These are phyloP conservation scores for Arthromyces matolae DNA, from an alignment of 768 basidiomycete species.

Conservation along the genomic window DNA sequence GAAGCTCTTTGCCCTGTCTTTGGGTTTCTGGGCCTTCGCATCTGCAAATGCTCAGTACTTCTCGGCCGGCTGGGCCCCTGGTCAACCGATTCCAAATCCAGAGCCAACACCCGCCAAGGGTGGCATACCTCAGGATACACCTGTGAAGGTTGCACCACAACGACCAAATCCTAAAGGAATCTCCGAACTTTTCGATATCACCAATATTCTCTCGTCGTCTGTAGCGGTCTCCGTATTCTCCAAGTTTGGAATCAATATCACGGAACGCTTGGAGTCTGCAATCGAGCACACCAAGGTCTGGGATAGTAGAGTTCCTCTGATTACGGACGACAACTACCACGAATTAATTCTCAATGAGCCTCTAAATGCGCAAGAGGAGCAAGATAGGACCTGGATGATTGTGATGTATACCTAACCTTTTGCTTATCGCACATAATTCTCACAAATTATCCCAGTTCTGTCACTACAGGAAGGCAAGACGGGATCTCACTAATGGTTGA, in stretches of 20 bases:
- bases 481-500: slow-evolving; percentile 70
- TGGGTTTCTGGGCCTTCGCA: slow-evolving; percentile 34
- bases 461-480: slow-evolving; percentile 54
- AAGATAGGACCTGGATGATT: slow-evolving; percentile 71
- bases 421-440: slow-evolving; percentile 1
- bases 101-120: slow-evolving; percentile 18
- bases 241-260: slow-evolving; percentile 68
- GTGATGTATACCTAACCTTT: slow-evolving; percentile 66
- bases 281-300: slow-evolving; percentile 39
- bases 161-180: slow-evolving; percentile 16
- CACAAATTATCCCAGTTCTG: slow-evolving; percentile 39
- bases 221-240: slow-evolving; percentile 54
- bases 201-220: slow-evolving; percentile 44
- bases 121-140: slow-evolving; percentile 18
- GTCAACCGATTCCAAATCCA: slow-evolving; percentile 45
- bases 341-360: slow-evolving; percentile 69
- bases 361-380: slow-evolving; percentile 60
- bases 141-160: slow-evolving; percentile 17
- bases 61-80: slow-evolving; percentile 79
- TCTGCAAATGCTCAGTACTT: slow-evolving; percentile 65
- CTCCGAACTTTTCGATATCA: slow-evolving; percentile 34
- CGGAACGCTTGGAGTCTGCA: slow-evolving; percentile 43
- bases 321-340: slow-evolving; percentile 80
- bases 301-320: slow-evolving; percentile 72
- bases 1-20: slow-evolving; percentile 39